phyloP scores from a whole-genome alignment of 1,284 basidiomycete genomes.

The Boletus austroedulis region DNA sequence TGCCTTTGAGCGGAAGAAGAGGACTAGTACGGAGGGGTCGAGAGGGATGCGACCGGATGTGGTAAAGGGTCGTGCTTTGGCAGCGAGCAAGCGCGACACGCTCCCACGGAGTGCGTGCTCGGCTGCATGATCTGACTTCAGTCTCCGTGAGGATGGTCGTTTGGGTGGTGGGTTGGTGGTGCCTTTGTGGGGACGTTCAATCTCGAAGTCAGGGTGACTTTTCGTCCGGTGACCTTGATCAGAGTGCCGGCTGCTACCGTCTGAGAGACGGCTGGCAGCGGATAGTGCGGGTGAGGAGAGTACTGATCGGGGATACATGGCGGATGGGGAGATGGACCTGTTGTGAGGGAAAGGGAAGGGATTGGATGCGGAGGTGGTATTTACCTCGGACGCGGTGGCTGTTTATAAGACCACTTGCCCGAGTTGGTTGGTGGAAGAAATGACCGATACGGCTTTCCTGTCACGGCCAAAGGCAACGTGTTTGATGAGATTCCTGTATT shows the following conservation, averaged over 20 bases:
- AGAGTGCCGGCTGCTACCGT: conserved; percentile 36
- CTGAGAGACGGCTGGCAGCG: conserved; percentile 35
- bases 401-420: conserved; percentile 32
- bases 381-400: conserved; percentile 37
- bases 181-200: conserved; percentile 52
- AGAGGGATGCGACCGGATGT: conserved; percentile 68
- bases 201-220: conserved; percentile 51
- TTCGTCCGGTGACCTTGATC: conserved; percentile 36
- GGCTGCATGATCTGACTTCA: conserved; percentile 44
- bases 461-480: conserved; percentile 34
- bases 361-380: conserved; percentile 22
- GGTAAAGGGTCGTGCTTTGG: conserved; percentile 62
- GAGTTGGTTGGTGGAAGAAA: conserved; percentile 28
- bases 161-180: conserved; percentile 28
- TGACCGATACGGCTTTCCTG: conserved; percentile 34
- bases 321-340: conserved; percentile 5
- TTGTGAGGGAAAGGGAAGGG: conserved; percentile 11
- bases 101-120: conserved; percentile 56
- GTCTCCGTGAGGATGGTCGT: conserved; percentile 32
- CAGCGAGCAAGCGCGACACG: conserved; percentile 53
- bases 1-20: conserved; percentile 80
- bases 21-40: conserved; percentile 60
- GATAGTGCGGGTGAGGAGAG: conserved; percentile 35
- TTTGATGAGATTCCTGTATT: conserved; percentile 28
- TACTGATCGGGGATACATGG: conserved; percentile 30